Percentiles rank a stretch among this genome's conserved stretches.
Evolutionary conservation across 1,284 basidiomycete genomes (phyloP).

Genomic region (Agaricales sp.): DNA sequence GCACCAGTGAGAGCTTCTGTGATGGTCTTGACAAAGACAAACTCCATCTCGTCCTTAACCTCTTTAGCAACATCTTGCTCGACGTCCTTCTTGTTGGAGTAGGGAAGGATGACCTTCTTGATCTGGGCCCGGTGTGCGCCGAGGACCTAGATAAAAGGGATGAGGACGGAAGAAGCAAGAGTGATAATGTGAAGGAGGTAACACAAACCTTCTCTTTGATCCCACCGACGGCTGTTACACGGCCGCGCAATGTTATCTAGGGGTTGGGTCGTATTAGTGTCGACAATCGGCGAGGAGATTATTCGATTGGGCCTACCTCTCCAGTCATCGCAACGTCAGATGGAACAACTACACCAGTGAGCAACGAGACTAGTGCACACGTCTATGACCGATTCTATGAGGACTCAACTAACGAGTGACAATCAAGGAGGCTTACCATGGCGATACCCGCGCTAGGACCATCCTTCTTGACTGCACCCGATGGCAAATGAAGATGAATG

Average conservation of each 20-base stretch:
- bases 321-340: slow-evolving; percentile 75
- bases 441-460: slow-evolving; percentile 85
- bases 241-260: slow-evolving; percentile 70
- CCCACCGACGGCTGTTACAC: slow-evolving; percentile 74
- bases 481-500: slow-evolving; percentile 81
- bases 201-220: slow-evolving; percentile 62
- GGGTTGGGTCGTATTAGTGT: slow-evolving; percentile 16
- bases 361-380: slow-evolving; percentile 75
- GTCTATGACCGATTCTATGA: slow-evolving; percentile 29
- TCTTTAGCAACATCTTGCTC: slow-evolving; percentile 73
- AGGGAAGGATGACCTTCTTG: slow-evolving; percentile 73
- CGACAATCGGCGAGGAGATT: not conserved
- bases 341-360: slow-evolving; percentile 66
- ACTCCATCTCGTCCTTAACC: slow-evolving; percentile 63
- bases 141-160: slow-evolving; percentile 36
- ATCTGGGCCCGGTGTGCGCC: slow-evolving; percentile 80
- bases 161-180: not conserved
- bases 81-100: slow-evolving; percentile 77
- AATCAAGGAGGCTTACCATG: slow-evolving; percentile 40
- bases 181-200: not conserved
- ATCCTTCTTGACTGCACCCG: slow-evolving; percentile 85
- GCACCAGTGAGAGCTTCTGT: slow-evolving; percentile 75
- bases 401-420: not conserved
- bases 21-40: slow-evolving; percentile 71
- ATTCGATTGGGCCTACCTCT: slow-evolving; percentile 35